phyloP scores from a whole-genome alignment of 2,329 filamentous ascomycete species.

The Claviceps purpurea region DNA sequence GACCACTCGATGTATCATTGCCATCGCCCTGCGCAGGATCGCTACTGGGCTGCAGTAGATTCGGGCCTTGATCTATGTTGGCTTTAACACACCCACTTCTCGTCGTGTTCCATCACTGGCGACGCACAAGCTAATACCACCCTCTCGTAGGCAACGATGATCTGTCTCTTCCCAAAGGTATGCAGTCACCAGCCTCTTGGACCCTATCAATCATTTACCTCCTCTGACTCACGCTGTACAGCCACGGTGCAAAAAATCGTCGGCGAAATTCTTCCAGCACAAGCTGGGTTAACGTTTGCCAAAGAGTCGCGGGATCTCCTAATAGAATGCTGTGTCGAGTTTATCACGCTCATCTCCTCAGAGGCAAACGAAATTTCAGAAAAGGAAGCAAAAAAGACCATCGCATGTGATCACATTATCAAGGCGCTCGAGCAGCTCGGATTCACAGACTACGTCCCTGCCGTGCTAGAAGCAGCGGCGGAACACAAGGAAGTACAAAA shows the following conservation, averaged over 20 bases:
- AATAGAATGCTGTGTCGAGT: constrained; percentile 98
- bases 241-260: constrained; percentile 76
- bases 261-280: constrained; percentile 73
- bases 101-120: neutral
- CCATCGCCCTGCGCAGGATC: constrained; percentile 11
- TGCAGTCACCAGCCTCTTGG: no score
- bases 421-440: constrained; percentile 86
- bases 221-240: constrained; percentile 16
- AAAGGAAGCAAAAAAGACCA: constrained; percentile 98
- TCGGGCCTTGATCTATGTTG: constrained; percentile 4
- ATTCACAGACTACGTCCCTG: constrained; percentile 81
- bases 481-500: constrained; percentile 91
- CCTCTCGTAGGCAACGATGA: constrained; percentile 44
- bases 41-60: constrained; percentile 17
- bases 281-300: constrained; percentile 68
- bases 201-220: no score
- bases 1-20: constrained; percentile 8
- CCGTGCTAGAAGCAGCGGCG: constrained; percentile 72
- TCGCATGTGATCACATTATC: constrained; percentile 94
- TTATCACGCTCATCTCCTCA: constrained; percentile 95
- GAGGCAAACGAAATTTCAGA: constrained; percentile 98
- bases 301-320: constrained; percentile 91
- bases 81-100: neutral
- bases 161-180: constrained; percentile 51
- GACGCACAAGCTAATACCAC: constrained; percentile 17